Evolutionary conservation across 75 land plant genomes (phyloP), one percentile per base, ranked within the genome.

Genomic region (Sequoia sempervirens): DNA sequence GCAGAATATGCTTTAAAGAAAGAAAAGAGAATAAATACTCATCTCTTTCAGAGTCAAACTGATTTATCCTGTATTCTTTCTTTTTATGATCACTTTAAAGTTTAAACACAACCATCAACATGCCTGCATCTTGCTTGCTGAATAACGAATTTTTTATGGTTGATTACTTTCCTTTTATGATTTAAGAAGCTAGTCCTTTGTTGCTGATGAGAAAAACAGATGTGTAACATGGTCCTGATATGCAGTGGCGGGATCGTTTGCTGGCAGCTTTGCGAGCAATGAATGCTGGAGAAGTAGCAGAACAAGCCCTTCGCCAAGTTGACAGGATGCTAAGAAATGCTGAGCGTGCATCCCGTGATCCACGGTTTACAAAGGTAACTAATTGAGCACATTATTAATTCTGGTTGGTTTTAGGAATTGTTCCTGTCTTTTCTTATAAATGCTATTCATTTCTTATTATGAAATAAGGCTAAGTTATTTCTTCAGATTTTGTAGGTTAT

Each of bases 231-330:
- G n/a, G 26, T 34, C 81, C 32, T 80, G 20, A 40, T 72, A 84
- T 86, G 75, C 90, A 98, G 99, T 98, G 99, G 85, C 92, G 94
- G 83, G 99, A 98, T 17, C 93, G 88, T 56, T 84, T 98, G 79
- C 80, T 91, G 11, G 85, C 79, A 82, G 90, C 92, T 50, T 83
- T 98, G 81, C 88, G 96, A 82, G 85, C 88, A 78, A 91, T 96
- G 92, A 96, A 92, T 93, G 96, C 95, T 84, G 99, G 99, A 38
- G 99, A 98, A 82, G 89, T 91, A 28, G 93, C 97, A 38, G 99
- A 98, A 58, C 93, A 92, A 85, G 91, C 92, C 46, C 83, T 95
- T 56, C 89, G 98, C 54, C 96, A 95, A 85, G 86, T 93, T 75
- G 98, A 96, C 66, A 92, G 92, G 88, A 90, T 90, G 85, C 84